A percentile compares a stretch with the other conserved stretches of the same genome.
These are phyloP conservation scores for Penicillium samsonianum DNA, from an alignment of 495 filamentous ascomycete genomes.

Conservation along the genomic window DNA sequence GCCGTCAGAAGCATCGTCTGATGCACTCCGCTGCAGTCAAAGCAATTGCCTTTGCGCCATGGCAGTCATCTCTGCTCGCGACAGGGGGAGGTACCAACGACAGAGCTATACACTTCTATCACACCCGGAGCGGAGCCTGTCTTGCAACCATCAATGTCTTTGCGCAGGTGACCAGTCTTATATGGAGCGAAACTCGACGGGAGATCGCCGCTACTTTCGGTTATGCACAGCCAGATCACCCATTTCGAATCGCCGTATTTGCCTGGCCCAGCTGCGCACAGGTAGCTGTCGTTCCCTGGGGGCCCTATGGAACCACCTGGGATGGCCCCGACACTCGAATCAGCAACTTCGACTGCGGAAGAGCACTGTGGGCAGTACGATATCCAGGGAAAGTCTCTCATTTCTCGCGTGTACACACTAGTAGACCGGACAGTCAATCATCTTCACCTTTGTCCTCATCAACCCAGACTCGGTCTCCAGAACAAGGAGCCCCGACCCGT, in stretches of 20 bases:
- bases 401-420: conserved; percentile 12
- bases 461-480: conserved; percentile 2
- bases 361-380: conserved; percentile 51
- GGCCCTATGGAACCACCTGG: conserved; percentile 74
- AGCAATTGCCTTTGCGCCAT: conserved; percentile 95
- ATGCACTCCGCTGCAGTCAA: conserved; percentile 87
- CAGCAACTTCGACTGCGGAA: conserved; percentile 33
- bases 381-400: conserved; percentile 44
- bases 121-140: conserved; percentile 79
- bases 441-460: conserved; percentile 1
- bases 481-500: neutral
- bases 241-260: conserved; percentile 89
- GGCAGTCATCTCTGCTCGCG: conserved; percentile 84
- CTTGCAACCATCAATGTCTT: conserved; percentile 90
- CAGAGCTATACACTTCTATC: conserved; percentile 93
- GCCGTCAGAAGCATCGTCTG: conserved; percentile 72
- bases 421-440: conserved; percentile 18
- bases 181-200: conserved; percentile 82
- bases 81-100: conserved; percentile 94
- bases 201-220: conserved; percentile 95
- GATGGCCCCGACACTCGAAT: conserved; percentile 50
- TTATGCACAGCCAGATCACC: conserved; percentile 91
- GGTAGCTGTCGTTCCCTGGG: conserved; percentile 87
- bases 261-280: conserved; percentile 92
- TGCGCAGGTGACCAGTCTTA: conserved; percentile 88